Percentiles rank a stretch among this genome's conserved stretches.
These are phyloP conservation scores for Scutellaria galericulata DNA, from an alignment of 257 asterid genomes.

Conservation along the genomic window DNA sequence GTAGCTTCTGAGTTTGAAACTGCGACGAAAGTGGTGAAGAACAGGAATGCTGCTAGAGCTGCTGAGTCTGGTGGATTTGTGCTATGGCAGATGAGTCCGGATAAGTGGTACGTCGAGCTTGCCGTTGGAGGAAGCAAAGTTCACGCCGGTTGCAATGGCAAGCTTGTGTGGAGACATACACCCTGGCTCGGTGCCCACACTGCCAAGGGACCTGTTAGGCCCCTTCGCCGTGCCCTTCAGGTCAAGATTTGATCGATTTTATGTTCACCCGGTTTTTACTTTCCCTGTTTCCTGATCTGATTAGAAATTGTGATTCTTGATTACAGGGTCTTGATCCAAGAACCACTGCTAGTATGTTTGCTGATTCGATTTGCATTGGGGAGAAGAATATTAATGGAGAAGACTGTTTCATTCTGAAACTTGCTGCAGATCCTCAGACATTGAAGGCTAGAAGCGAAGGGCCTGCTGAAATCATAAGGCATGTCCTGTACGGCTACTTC, in stretches of 20 bases:
- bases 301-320: neutral
- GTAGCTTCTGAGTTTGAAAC: slow-evolving; percentile 89
- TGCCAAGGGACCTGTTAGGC: slow-evolving; percentile 89
- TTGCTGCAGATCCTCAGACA: slow-evolving; percentile 82
- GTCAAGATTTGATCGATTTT: slow-evolving; percentile 37
- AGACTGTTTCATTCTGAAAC: slow-evolving; percentile 93
- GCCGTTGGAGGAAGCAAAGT: slow-evolving; percentile 94
- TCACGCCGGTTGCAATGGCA: slow-evolving; percentile 96
- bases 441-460: slow-evolving; percentile 94
- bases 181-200: slow-evolving; percentile 98
- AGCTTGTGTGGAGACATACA: slow-evolving; percentile 94
- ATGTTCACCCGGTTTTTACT: neutral
- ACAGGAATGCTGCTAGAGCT: slow-evolving; percentile 63
- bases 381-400: slow-evolving; percentile 90
- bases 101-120: slow-evolving; percentile 95
- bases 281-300: slow-evolving; percentile 1
- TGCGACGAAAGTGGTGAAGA: slow-evolving; percentile 84
- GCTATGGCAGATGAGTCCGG: slow-evolving; percentile 94
- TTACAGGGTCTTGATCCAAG: slow-evolving; percentile 93
- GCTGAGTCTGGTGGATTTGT: slow-evolving; percentile 91
- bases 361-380: slow-evolving; percentile 84
- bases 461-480: slow-evolving; percentile 92
- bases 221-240: slow-evolving; percentile 94
- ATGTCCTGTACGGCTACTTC: slow-evolving; percentile 90
- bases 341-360: slow-evolving; percentile 84